These are phyloP conservation scores for Coniferiporia sulphurascens DNA, from an alignment of 1,284 basidiomycete species.

Conservation along the genomic window DNA sequence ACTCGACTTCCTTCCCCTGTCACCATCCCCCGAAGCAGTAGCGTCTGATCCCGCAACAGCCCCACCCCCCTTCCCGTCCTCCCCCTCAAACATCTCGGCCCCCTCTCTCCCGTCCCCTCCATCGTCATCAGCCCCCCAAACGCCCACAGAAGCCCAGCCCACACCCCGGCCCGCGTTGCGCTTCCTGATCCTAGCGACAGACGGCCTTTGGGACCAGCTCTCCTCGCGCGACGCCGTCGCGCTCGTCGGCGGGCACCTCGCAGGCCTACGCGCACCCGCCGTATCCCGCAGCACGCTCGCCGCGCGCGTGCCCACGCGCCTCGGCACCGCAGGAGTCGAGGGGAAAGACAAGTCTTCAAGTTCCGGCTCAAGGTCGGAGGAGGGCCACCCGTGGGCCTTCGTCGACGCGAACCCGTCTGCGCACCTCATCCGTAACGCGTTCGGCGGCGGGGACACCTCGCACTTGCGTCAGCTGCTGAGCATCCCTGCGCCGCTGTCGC, in stretches of 20 bases:
- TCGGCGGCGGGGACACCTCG: conserved; percentile 79
- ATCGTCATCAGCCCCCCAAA: conserved; percentile 30
- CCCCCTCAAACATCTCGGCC: not conserved
- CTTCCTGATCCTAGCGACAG: conserved; percentile 68
- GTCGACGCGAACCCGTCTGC: conserved; percentile 84
- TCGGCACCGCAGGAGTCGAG: conserved; percentile 50
- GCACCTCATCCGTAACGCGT: conserved; percentile 91
- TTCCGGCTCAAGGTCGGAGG: conserved; percentile 21
- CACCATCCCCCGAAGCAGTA: conserved; percentile 16
- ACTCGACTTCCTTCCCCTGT: conserved; percentile 42
- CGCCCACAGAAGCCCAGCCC: conserved; percentile 6
- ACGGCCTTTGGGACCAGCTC: conserved; percentile 92
- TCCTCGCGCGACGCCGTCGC: conserved; percentile 94
- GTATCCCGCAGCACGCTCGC: conserved; percentile 56
- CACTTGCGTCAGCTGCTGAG: conserved; percentile 72
- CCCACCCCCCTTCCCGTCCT: conserved; percentile 34
- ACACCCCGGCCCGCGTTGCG: conserved; percentile 34
- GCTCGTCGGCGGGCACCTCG: conserved; percentile 81
- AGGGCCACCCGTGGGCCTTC: conserved; percentile 69
- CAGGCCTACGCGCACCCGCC: conserved; percentile 57
- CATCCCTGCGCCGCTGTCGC: conserved; percentile 77
- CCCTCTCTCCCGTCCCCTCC: conserved; percentile 22
- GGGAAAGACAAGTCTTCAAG: conserved; percentile 50
- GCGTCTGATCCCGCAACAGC: conserved; percentile 19
- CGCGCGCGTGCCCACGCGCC: conserved; percentile 44